Conservation (phyloP, 2,329 filamentous ascomycete genomes). For the Colletotrichum sp. region DNA sequence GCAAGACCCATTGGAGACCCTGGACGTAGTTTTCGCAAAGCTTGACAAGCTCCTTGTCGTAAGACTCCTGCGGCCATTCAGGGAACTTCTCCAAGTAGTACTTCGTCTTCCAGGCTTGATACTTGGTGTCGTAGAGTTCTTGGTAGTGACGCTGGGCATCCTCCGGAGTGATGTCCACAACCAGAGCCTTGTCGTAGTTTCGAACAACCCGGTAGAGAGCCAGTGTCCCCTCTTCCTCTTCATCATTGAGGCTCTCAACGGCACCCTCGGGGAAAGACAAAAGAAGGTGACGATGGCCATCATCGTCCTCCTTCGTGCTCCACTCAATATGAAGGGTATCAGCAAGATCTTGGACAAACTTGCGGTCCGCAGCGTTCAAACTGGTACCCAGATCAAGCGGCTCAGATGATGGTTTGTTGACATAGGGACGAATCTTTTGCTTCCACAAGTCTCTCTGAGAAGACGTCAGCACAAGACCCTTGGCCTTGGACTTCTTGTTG, state of each 20-base stretch:
- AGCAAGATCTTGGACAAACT: slow-evolving; percentile 90
- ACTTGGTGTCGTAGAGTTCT: slow-evolving; percentile 88
- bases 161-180: slow-evolving; percentile 79
- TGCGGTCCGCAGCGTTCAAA: slow-evolving; percentile 84
- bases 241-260: slow-evolving; percentile 72
- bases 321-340: slow-evolving; percentile 62
- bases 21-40: slow-evolving; percentile 97
- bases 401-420: slow-evolving; percentile 69
- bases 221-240: slow-evolving; percentile 84
- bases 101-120: slow-evolving; percentile 89
- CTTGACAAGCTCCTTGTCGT: slow-evolving; percentile 75
- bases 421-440: slow-evolving; percentile 79
- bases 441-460: slow-evolving; percentile 84
- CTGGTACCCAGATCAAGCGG: slow-evolving; percentile 76
- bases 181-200: slow-evolving; percentile 87
- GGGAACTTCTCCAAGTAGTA: slow-evolving; percentile 91
- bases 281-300: slow-evolving; percentile 58
- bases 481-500: slow-evolving; percentile 58
- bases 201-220: slow-evolving; percentile 87
- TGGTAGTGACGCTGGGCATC: slow-evolving; percentile 82
- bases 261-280: slow-evolving; percentile 56
- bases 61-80: slow-evolving; percentile 82
- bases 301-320: slow-evolving; percentile 62
- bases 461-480: slow-evolving; percentile 75
- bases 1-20: slow-evolving; percentile 96